Conservation (phyloP, 306 rosid genomes). For the Prunus dulcis region DNA sequence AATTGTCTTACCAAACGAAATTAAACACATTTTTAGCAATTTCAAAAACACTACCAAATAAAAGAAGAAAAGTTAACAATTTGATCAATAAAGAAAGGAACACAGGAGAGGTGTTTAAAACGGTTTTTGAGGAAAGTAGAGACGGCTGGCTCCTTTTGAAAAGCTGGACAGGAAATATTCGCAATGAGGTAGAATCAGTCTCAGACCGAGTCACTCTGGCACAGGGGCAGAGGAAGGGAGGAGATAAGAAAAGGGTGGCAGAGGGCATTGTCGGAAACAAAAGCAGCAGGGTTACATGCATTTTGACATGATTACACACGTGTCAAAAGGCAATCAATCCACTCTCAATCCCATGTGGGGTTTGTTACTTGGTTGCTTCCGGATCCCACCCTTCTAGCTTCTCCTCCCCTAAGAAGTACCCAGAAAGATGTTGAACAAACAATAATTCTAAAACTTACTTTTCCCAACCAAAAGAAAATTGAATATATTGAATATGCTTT, state of each 20-base stretch:
- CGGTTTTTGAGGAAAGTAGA: background rate
- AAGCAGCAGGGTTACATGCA: slow-evolving; percentile 33
- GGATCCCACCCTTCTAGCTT: background rate
- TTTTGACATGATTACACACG: slow-evolving; percentile 50
- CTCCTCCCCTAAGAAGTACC: background rate
- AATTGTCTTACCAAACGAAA: too few relatives aligned
- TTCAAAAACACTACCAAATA: background rate
- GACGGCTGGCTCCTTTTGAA: background rate
- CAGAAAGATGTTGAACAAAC: background rate
- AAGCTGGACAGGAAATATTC: background rate
- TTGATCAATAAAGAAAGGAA: background rate
- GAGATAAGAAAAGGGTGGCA: slow-evolving; percentile 14
- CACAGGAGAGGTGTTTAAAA: background rate
- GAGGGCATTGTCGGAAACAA: slow-evolving; percentile 33
- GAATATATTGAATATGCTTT: too few relatives aligned
- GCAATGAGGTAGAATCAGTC: background rate
- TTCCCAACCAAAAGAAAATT: too few relatives aligned
- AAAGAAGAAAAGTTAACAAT: background rate
- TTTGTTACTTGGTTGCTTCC: slow-evolving; percentile 26
- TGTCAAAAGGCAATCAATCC: slow-evolving; percentile 36
- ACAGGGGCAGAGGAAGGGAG: background rate
- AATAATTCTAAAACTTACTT: too few relatives aligned
- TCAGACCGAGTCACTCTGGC: background rate
- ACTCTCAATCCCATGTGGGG: slow-evolving; percentile 41
- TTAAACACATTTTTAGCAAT: background rate